These are phyloP conservation scores for Isoetes engelmannii DNA, from an alignment of 83 land plant genomes.

Conservation along the genomic window DNA sequence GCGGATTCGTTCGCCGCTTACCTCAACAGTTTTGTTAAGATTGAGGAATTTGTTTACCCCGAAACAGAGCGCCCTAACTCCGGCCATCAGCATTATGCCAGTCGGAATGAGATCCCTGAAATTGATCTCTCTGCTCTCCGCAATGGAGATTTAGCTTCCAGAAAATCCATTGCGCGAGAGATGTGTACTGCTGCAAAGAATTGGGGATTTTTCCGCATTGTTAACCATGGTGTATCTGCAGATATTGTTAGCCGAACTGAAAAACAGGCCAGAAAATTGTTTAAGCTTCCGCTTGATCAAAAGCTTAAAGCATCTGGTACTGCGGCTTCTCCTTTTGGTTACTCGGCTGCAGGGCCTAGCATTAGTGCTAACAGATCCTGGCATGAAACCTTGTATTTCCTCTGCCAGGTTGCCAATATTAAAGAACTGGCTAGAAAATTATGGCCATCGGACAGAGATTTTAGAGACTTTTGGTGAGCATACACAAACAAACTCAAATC, in stretches of 20 bases:
- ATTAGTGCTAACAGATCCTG: background rate
- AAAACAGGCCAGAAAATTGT: background rate
- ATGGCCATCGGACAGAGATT: background rate
- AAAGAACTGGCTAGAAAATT: background rate
- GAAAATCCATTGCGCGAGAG: background rate
- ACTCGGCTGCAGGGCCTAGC: background rate
- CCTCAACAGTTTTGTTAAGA: no score
- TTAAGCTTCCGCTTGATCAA: background rate
- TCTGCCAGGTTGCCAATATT: background rate
- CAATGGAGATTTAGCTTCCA: no score
- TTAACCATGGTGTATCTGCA: background rate
- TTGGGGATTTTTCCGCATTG: background rate
- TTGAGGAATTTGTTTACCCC: no score
- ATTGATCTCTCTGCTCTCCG: no score
- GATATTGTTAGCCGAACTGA: background rate
- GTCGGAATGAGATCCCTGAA: no score
- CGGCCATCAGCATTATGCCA: no score
- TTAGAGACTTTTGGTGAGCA: background rate
- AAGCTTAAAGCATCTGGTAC: background rate
- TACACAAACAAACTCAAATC: background rate
- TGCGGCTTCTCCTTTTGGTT: background rate
- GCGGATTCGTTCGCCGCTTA: no score
- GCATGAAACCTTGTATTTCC: background rate
- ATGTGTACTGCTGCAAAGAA: background rate
- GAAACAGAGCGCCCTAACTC: no score